Evolutionary conservation across 495 filamentous ascomycete species (phyloP), one percentile per base, ranked within the genome.

Genomic region (Elaphomyces granulatus): DNA sequence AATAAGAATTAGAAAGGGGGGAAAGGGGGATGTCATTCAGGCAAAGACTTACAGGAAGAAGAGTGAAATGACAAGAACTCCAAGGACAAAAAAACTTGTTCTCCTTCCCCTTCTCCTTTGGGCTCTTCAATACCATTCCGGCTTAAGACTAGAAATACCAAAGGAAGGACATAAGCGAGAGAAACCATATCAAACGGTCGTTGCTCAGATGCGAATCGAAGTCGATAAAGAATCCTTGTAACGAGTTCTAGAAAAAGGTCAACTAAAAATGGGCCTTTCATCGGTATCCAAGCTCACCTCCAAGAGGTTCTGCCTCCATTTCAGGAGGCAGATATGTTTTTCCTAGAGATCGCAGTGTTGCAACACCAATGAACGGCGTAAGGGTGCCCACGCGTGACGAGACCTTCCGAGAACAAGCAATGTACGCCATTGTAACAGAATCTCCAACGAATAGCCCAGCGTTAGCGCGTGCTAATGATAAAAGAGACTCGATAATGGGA

Each of bases 41-140:
- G 6, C 23, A 6, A 26, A 8, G 32, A 59, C 64, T 50, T 47
- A 71, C 72, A 85, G 20, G 73, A 66, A 41, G 80, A 74, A 2
- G 85, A 81, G 51, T 98, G 90, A 59, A 85, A 94, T 0, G 83
- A 74, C 12, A 96, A 52, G 46, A 94, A 80, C 54, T 96, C 90
- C n/a, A 96, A 62, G 20, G 83, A 84, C 38, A 98, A 74, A 9
- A 94, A 70, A 19, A 95, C 63, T 53, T 96, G 90, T 50, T 95
- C 90, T 19, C 75, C 77, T 31, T 92, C 85, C 43, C 92, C 86
- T 6, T 72, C 64, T 19, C 54, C 60, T 42, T 70, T 63, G 9
- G 60, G 63, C 36, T 71, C 63, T 3, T 81, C 82, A 40, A 94
- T 77, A 2, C 87, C 87, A 17, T 85, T 85, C 26, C 78, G 75